Evolutionary conservation across 805 yeast species (phyloP).

Genomic region (Metschnikowia santaceciliae): DNA sequence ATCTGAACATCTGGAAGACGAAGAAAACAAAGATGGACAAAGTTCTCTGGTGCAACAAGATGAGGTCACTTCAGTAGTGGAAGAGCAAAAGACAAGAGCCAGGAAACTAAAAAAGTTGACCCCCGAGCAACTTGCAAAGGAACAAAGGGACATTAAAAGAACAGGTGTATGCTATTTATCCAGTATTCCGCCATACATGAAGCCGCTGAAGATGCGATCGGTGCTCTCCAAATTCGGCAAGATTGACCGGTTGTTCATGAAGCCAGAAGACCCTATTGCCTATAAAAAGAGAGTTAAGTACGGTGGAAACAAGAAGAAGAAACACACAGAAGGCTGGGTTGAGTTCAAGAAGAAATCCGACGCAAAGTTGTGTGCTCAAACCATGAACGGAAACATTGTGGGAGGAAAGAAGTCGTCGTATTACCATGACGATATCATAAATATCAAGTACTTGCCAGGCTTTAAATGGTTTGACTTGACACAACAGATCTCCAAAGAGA

Average conservation of each 20-base stretch:
- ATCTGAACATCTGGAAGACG: background rate
- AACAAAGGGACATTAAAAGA: conserved; percentile 52
- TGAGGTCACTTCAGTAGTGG: conserved; percentile 15
- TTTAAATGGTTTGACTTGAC: conserved; percentile 96
- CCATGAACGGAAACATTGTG: conserved; percentile 81
- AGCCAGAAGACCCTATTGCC: conserved; percentile 72
- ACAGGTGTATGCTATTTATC: conserved; percentile 95
- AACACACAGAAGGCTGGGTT: conserved; percentile 95
- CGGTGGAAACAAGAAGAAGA: conserved; percentile 89
- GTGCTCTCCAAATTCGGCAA: conserved; percentile 78
- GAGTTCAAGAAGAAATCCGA: conserved; percentile 80
- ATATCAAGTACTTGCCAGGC: conserved; percentile 81
- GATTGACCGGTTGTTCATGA: conserved; percentile 79
- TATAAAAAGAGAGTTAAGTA: conserved; percentile 67
- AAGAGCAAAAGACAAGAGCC: conserved; percentile 16
- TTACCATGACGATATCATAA: conserved; percentile 91
- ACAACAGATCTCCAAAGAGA: conserved; percentile 86
- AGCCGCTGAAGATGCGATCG: conserved; percentile 85
- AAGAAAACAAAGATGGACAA: conserved; percentile 2
- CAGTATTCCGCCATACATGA: conserved; percentile 94
- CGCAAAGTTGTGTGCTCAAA: conserved; percentile 82
- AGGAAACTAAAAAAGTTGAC: conserved; percentile 52
- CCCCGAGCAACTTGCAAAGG: conserved; percentile 51
- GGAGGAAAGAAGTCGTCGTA: conserved; percentile 92
- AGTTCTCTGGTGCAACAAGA: conserved; percentile 7